These are phyloP conservation scores for Telopea speciosissima DNA, from an alignment of 177 flowering plant genomes.

Conservation along the genomic window DNA sequence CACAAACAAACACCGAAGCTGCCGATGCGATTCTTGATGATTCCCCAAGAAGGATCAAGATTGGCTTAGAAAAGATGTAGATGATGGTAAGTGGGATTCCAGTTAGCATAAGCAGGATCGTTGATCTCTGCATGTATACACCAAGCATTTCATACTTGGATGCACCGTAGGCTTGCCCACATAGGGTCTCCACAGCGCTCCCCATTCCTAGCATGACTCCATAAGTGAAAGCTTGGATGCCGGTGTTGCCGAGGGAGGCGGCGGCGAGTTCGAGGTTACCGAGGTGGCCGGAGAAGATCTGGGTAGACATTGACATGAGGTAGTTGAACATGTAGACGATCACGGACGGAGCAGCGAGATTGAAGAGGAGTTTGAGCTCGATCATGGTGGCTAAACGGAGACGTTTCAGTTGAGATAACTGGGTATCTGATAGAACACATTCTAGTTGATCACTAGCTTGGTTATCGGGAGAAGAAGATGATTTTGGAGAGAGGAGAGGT, in stretches of 20 bases:
- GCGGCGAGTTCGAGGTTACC: conserved; percentile 89
- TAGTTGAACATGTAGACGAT: conserved; percentile 41
- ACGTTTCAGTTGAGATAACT: conserved; percentile 20
- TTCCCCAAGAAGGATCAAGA: conserved; percentile 29
- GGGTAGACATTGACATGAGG: conserved; percentile 65
- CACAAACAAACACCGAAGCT: conserved; percentile 53
- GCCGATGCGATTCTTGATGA: conserved; percentile 36
- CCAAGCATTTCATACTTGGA: conserved; percentile 53
- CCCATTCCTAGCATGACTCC: conserved; percentile 89
- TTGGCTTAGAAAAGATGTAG: conserved; percentile 38
- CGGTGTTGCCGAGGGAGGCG: conserved; percentile 51
- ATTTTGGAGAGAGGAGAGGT: conserved; percentile 14
- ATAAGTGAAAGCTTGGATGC: conserved; percentile 73
- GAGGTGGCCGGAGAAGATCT: conserved; percentile 77
- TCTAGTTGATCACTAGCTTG: conserved; percentile 32
- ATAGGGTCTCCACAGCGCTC: conserved; percentile 69
- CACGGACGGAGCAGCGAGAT: conserved; percentile 69
- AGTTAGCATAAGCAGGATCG: conserved; percentile 36
- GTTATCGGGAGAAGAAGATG: conserved; percentile 6
- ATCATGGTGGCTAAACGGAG: conserved; percentile 34
- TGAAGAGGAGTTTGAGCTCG: conserved; percentile 44
- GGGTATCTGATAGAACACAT: conserved; percentile 28
- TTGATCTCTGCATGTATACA: conserved; percentile 48
- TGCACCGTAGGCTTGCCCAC: conserved; percentile 71
- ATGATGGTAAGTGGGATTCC: conserved; percentile 38